phyloP scores from a whole-genome alignment of 352 stramenopile species.

The Globisporangium echinulatum region DNA sequence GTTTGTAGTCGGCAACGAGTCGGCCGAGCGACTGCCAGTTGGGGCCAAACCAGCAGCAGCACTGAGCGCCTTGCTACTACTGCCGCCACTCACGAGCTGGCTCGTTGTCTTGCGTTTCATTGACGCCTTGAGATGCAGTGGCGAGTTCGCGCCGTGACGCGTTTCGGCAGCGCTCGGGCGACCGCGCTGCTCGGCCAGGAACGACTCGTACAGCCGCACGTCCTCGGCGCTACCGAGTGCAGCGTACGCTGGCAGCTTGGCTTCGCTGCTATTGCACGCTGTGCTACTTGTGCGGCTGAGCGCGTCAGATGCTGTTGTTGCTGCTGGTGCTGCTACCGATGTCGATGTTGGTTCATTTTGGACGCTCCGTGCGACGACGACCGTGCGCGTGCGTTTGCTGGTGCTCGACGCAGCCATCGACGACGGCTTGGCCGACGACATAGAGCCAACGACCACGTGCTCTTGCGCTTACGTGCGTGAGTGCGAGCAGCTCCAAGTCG shows the following conservation, averaged over 20 bases:
- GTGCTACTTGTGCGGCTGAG: neutral
- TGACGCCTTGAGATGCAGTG: slow-evolving; percentile 23
- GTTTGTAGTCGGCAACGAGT: slow-evolving; percentile 1
- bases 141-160: slow-evolving; percentile 1
- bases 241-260: slow-evolving; percentile 52
- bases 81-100: neutral
- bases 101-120: slow-evolving; percentile 36
- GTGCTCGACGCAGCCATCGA: slow-evolving; percentile 29
- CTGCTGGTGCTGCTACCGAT: slow-evolving; percentile 3
- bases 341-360: slow-evolving; percentile 12
- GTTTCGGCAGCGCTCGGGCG: slow-evolving; percentile 21
- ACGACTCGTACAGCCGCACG: slow-evolving; percentile 54
- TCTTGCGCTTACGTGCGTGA: no score
- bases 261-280: slow-evolving; percentile 11
- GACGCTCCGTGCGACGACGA: slow-evolving; percentile 45
- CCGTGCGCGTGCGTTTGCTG: slow-evolving; percentile 37
- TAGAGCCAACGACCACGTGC: neutral
- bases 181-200: slow-evolving; percentile 35
- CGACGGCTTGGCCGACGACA: slow-evolving; percentile 20
- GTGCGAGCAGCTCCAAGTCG: no score
- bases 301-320: neutral
- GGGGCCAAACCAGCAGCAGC: neutral
- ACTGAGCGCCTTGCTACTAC: neutral
- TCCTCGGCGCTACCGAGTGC: slow-evolving; percentile 52
- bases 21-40: slow-evolving; percentile 3